phyloP scores from a whole-genome alignment of 176 grass and related monocot genomes.

The Musa schizocarpa region DNA sequence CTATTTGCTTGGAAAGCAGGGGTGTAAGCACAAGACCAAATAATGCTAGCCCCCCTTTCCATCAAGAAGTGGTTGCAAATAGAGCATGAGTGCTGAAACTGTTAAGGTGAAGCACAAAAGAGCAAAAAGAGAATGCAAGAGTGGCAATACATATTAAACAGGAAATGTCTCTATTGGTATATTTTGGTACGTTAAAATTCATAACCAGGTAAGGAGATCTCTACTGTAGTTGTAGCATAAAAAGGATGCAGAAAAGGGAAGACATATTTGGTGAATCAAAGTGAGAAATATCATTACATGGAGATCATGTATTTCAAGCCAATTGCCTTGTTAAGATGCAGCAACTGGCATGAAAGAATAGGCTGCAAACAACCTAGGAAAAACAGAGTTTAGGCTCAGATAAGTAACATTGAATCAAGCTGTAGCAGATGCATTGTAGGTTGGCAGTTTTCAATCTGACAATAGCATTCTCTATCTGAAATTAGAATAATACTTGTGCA shows the following conservation, averaged over 20 bases:
- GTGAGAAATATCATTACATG: background rate
- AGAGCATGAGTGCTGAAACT: background rate
- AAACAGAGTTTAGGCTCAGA: no score
- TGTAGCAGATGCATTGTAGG: background rate
- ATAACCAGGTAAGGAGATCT: background rate
- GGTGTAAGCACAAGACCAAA: background rate
- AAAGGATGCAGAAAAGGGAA: background rate
- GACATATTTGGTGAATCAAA: background rate
- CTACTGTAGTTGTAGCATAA: background rate
- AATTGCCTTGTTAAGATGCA: no score
- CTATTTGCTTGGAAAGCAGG: background rate
- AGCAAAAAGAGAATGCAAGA: background rate
- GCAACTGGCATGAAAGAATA: no score
- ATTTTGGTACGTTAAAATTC: background rate
- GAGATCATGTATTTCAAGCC: no score
- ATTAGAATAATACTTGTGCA: background rate
- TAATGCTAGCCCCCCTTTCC: background rate
- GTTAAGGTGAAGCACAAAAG: background rate
- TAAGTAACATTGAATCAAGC: no score
- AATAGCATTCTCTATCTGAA: background rate
- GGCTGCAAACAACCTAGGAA: no score
- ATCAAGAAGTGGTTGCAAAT: background rate
- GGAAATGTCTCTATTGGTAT: background rate
- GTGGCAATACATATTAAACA: background rate
- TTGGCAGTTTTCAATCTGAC: background rate